phyloP scores from a whole-genome alignment of 768 basidiomycete species.

The Rhodotorula kratochvilovae region DNA sequence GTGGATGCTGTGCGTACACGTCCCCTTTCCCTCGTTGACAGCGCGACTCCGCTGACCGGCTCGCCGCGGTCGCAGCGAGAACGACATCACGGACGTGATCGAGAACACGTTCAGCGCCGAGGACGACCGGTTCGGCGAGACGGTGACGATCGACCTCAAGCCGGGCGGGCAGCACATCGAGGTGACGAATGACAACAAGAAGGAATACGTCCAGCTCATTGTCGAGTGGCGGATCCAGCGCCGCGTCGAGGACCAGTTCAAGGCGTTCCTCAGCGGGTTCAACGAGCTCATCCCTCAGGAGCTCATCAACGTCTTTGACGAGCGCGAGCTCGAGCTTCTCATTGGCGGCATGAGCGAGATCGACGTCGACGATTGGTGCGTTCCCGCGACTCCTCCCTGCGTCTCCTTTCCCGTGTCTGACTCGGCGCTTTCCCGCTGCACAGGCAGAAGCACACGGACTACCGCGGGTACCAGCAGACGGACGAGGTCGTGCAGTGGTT shows the following conservation, averaged over 20 bases:
- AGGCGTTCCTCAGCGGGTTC: slow-evolving; percentile 99
- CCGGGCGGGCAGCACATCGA: slow-evolving; percentile 76
- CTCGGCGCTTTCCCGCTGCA: slow-evolving; percentile 44
- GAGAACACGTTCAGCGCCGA: slow-evolving; percentile 96
- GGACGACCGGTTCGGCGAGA: slow-evolving; percentile 96
- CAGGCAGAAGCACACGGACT: slow-evolving; percentile 99
- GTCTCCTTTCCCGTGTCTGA: neutral
- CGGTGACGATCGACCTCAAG: slow-evolving; percentile 93
- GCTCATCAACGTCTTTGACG: slow-evolving; percentile 95
- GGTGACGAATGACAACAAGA: slow-evolving; percentile 97
- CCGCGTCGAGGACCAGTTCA: slow-evolving; percentile 97
- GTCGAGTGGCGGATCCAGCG: slow-evolving; percentile 96
- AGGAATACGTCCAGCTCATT: slow-evolving; percentile 90
- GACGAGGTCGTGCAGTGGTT: slow-evolving; percentile 96
- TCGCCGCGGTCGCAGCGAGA: slow-evolving; percentile 26
- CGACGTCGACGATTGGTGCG: slow-evolving; percentile 7
- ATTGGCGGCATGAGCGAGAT: slow-evolving; percentile 97
- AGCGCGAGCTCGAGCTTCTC: slow-evolving; percentile 90
- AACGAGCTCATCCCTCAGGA: slow-evolving; percentile 98
- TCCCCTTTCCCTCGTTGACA: neutral
- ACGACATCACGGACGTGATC: slow-evolving; percentile 87
- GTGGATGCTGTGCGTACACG: slow-evolving; percentile 85
- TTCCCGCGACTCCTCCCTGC: neutral
- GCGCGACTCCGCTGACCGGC: no score
- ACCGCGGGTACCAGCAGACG: slow-evolving; percentile 82